phyloP scores from a whole-genome alignment of 2,329 filamentous ascomycete species.

The Penicillium sp. region DNA sequence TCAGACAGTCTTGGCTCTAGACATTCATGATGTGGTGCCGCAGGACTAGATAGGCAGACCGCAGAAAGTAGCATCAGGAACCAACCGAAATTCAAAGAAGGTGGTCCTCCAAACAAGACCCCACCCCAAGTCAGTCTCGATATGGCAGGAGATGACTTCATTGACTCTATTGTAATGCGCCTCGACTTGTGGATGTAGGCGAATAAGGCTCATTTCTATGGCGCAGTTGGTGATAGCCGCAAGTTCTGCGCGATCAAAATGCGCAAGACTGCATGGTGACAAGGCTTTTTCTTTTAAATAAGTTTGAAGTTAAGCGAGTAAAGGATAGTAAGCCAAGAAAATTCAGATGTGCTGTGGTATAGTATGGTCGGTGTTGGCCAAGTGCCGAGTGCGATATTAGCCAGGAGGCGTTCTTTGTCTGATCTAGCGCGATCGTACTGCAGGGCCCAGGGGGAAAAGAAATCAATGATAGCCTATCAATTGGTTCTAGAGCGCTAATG shows the following conservation, averaged over 20 bases:
- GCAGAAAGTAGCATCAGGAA: background rate
- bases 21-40: background rate
- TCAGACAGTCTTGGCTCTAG: background rate
- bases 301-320: background rate
- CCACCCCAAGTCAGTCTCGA: background rate
- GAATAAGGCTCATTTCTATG: slow-evolving; percentile 15
- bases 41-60: background rate
- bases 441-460: background rate
- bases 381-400: slow-evolving; percentile 6
- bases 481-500: slow-evolving; percentile 9
- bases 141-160: background rate
- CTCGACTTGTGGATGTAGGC: background rate
- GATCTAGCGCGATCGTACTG: slow-evolving; percentile 8
- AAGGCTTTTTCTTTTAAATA: background rate
- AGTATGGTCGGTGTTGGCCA: slow-evolving; percentile 2
- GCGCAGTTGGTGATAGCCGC: slow-evolving; percentile 34
- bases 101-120: background rate
- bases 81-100: background rate
- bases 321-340: background rate
- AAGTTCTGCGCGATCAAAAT: slow-evolving; percentile 7
- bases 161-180: background rate
- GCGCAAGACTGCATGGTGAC: slow-evolving; percentile 10
- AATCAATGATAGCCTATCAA: slow-evolving; percentile 22
- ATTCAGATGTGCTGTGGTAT: background rate
- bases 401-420: background rate